Percentiles rank a stretch among this genome's conserved stretches.
Evolutionary conservation across 2,329 filamentous ascomycete species (phyloP).

Genomic region (Penicillium sp.): DNA sequence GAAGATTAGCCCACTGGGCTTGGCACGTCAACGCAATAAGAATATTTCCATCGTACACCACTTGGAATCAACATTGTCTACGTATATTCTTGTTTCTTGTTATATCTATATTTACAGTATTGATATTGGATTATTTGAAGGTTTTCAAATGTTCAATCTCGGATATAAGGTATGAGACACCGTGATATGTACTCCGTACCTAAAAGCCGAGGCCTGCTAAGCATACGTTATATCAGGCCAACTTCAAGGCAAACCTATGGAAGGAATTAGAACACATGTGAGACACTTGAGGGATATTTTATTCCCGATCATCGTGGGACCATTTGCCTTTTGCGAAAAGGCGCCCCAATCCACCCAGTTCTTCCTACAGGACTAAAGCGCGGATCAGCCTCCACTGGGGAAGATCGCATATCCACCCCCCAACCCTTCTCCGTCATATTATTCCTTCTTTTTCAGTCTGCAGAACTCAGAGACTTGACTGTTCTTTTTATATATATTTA

Average conservation of each 20-base stretch:
- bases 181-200: neutral
- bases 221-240: no score
- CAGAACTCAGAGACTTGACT: neutral
- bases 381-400: slow-evolving; percentile 26
- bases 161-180: neutral
- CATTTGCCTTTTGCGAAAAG: slow-evolving; percentile 3
- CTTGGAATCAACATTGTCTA: neutral
- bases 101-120: no score
- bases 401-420: slow-evolving; percentile 19
- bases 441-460: slow-evolving; percentile 4
- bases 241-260: neutral
- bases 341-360: slow-evolving; percentile 4
- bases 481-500: neutral
- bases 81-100: no score
- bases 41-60: no score
- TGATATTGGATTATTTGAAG: neutral
- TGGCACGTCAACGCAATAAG: neutral
- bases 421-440: slow-evolving; percentile 4
- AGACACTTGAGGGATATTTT: neutral
- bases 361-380: slow-evolving; percentile 12
- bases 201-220: neutral
- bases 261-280: neutral
- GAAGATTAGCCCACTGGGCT: slow-evolving; percentile 7
- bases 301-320: slow-evolving; percentile 5
- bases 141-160: neutral